These are phyloP conservation scores for Boletus mariae DNA, from an alignment of 1,284 basidiomycete species.

Conservation along the genomic window DNA sequence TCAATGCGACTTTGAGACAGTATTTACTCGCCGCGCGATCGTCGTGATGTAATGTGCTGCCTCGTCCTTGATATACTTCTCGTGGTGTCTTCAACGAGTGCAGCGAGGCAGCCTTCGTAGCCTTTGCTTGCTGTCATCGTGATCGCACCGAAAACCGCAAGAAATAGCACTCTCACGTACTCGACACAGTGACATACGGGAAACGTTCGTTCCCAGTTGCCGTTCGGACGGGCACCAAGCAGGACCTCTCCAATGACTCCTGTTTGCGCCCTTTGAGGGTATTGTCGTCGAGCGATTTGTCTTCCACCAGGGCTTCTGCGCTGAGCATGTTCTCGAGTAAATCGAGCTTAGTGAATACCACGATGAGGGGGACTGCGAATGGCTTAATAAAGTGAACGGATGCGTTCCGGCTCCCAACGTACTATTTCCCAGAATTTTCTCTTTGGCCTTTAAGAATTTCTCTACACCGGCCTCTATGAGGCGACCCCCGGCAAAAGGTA, in stretches of 20 bases:
- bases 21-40: slow-evolving; percentile 1
- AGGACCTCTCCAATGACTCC: not conserved
- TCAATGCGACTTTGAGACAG: slow-evolving; percentile 1
- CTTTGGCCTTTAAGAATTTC: not conserved
- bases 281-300: not conserved
- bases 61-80: not conserved
- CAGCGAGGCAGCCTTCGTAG: not conserved
- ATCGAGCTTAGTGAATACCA: slow-evolving; percentile 9
- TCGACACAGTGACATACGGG: not conserved
- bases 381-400: not conserved
- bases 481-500: slow-evolving; percentile 1
- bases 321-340: not conserved
- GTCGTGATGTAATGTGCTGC: not conserved
- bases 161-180: not conserved
- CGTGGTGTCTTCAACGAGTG: not conserved
- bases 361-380: slow-evolving; percentile 5
- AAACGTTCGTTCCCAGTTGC: not conserved
- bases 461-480: slow-evolving; percentile 2
- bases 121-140: not conserved
- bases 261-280: not conserved
- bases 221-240: not conserved
- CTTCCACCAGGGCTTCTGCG: not conserved
- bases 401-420: not conserved
- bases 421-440: slow-evolving; percentile 1
- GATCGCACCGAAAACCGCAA: not conserved